Conservation (phyloP, 2,329 filamentous ascomycete genomes). For the Aspergillus quadrilineatus region DNA sequence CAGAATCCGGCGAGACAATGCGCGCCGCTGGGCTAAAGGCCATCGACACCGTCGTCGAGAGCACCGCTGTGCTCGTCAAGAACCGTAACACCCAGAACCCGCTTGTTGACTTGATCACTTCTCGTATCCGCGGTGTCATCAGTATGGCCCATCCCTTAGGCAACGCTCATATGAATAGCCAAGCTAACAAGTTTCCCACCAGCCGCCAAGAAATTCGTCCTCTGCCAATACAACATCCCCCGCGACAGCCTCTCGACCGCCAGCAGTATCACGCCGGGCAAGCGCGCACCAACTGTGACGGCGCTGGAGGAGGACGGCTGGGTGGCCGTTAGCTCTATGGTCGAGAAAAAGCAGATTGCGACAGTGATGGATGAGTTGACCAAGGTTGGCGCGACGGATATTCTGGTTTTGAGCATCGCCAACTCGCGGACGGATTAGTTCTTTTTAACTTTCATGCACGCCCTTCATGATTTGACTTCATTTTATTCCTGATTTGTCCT, state of each 20-base stretch:
- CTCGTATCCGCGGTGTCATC: constrained; percentile 89
- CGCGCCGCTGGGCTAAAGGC: constrained; percentile 88
- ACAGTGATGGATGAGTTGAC: constrained; percentile 81
- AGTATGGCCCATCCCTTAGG: constrained; percentile 49
- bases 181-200: background rate
- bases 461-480: constrained; percentile 4
- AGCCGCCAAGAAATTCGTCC: constrained; percentile 86
- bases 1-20: constrained; percentile 98
- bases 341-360: constrained; percentile 81
- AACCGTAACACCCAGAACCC: constrained; percentile 79
- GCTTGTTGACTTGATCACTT: constrained; percentile 79
- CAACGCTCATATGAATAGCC: background rate
- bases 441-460: constrained; percentile 10
- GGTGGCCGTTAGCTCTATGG: constrained; percentile 95
- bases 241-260: constrained; percentile 66
- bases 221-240: constrained; percentile 95
- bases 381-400: constrained; percentile 75
- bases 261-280: constrained; percentile 81
- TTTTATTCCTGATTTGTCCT: background rate
- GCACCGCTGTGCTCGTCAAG: constrained; percentile 86
- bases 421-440: constrained; percentile 62
- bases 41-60: constrained; percentile 89
- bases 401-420: constrained; percentile 80
- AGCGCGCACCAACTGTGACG: constrained; percentile 90
- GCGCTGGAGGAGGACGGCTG: constrained; percentile 82